Conservation (phyloP, 208 protist species). For the Trypanosomatidae sp. region DNA sequence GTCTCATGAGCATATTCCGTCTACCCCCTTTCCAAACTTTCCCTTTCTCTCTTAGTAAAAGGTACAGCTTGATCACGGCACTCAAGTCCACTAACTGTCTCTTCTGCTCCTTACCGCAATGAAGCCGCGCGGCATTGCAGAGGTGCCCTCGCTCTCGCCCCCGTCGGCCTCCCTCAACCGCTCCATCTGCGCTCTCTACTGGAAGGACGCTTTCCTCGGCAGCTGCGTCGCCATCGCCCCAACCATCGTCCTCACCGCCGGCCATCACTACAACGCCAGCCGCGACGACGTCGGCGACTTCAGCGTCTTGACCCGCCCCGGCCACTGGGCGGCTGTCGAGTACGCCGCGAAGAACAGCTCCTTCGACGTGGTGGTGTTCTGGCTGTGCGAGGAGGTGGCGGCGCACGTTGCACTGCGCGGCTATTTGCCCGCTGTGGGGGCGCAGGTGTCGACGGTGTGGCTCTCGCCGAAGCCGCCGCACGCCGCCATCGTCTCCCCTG, state of each 20-base stretch:
- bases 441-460: slow-evolving; percentile 76
- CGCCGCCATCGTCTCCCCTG: slow-evolving; percentile 70
- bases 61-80: too few relatives aligned
- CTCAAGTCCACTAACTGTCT: too few relatives aligned
- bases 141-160: slow-evolving; percentile 34
- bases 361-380: slow-evolving; percentile 72
- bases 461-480: slow-evolving; percentile 78
- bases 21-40: too few relatives aligned
- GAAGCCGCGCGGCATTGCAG: slow-evolving; percentile 45
- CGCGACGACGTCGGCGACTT: slow-evolving; percentile 86
- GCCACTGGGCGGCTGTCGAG: slow-evolving; percentile 40
- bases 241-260: slow-evolving; percentile 63
- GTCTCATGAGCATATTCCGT: too few relatives aligned
- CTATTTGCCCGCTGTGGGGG: slow-evolving; percentile 50
- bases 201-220: slow-evolving; percentile 68
- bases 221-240: slow-evolving; percentile 75
- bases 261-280: slow-evolving; percentile 76
- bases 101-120: too few relatives aligned
- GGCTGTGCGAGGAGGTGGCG: slow-evolving; percentile 44
- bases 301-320: slow-evolving; percentile 39
- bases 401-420: slow-evolving; percentile 46
- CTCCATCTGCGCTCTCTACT: slow-evolving; percentile 76
- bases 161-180: slow-evolving; percentile 28
- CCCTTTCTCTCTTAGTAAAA: too few relatives aligned
- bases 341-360: slow-evolving; percentile 64